phyloP scores from a whole-genome alignment of 331 rosid genomes.

The Malus hybrid region DNA sequence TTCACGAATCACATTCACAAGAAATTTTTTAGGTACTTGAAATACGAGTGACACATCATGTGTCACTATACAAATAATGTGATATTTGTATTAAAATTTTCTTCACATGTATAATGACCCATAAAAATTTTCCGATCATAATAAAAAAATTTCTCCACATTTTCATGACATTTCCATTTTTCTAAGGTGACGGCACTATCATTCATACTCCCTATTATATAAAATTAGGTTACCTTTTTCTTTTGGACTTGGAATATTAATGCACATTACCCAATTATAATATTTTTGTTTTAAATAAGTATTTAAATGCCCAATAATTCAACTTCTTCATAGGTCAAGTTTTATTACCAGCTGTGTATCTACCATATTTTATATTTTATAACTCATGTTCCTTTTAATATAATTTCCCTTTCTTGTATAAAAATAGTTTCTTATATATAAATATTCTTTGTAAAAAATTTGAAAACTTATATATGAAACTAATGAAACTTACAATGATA shows the following conservation, averaged over 20 bases:
- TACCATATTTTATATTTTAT: neutral
- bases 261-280: neutral
- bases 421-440: no score
- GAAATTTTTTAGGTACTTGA: no score
- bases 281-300: neutral
- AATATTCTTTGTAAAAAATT: neutral
- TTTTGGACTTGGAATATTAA: neutral
- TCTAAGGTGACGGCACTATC: no score
- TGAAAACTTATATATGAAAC: neutral
- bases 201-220: neutral
- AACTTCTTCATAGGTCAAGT: neutral
- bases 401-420: neutral
- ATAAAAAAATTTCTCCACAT: no score
- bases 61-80: rapidly evolving
- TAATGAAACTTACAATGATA: no score
- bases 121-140: no score
- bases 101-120: no score
- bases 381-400: neutral
- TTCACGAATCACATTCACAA: no score
- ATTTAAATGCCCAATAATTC: neutral
- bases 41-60: rapidly evolving
- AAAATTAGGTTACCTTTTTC: neutral
- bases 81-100: no score
- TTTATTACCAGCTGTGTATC: neutral
- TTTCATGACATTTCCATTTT: no score